A percentile compares a stretch with the other conserved stretches of the same genome.
Evolutionary conservation across 805 yeast genomes (phyloP).

Genomic region (Saccharomyces kudriavzevii): DNA sequence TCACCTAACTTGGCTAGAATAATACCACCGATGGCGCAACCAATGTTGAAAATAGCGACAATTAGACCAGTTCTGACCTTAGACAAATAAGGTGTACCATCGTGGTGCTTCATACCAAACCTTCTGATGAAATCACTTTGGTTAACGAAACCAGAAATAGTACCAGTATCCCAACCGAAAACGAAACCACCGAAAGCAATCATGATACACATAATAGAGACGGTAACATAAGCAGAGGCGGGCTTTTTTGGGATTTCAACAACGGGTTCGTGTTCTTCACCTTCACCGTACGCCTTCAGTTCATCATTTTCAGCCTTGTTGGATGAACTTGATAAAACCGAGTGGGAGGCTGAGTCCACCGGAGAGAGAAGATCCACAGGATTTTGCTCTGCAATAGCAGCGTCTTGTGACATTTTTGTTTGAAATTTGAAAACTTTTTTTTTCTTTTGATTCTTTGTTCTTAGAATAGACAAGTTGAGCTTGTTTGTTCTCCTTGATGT

Average conservation of each 20-base stretch:
- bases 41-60: constrained; percentile 58
- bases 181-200: constrained; percentile 65
- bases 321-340: constrained; percentile 18
- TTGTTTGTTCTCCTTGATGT: background rate
- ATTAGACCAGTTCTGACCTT: constrained; percentile 42
- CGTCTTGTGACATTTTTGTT: background rate
- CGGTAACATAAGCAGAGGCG: constrained; percentile 14
- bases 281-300: constrained; percentile 8
- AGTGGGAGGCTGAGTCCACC: constrained; percentile 13
- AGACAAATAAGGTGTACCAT: constrained; percentile 37
- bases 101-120: constrained; percentile 40
- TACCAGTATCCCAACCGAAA: constrained; percentile 74
- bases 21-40: constrained; percentile 66
- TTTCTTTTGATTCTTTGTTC: background rate
- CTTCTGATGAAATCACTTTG: constrained; percentile 48
- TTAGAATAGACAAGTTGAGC: background rate
- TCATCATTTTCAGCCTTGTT: constrained; percentile 21
- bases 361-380: constrained; percentile 8
- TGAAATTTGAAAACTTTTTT: background rate
- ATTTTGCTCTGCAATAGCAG: background rate
- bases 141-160: constrained; percentile 63
- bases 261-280: constrained; percentile 1
- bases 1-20: constrained; percentile 63
- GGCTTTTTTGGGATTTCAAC: constrained; percentile 11
- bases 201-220: constrained; percentile 17